phyloP scores from a whole-genome alignment of 2,329 filamentous ascomycete species.

The Diaporthe ilicicola region DNA sequence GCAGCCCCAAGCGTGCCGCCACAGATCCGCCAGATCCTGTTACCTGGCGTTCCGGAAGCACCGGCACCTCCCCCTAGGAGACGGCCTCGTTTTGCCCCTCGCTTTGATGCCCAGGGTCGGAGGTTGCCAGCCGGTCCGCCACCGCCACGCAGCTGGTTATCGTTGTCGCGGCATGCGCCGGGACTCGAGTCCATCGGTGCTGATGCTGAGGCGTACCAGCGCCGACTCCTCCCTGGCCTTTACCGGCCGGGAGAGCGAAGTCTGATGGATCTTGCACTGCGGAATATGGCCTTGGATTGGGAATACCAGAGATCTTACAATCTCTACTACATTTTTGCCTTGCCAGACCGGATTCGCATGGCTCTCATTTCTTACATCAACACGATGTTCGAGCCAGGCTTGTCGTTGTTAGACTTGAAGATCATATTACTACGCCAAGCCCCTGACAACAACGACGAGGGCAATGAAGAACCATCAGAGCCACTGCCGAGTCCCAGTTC shows the following conservation, averaged over 20 bases:
- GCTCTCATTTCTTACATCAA: constrained; percentile 61
- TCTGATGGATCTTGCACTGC: constrained; percentile 60
- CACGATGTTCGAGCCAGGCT: constrained; percentile 52
- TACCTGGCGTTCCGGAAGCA: constrained; percentile 61
- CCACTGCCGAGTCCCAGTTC: constrained; percentile 35
- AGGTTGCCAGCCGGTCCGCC: constrained; percentile 66
- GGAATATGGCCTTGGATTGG: constrained; percentile 63
- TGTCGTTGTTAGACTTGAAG: constrained; percentile 60
- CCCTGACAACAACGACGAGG: constrained; percentile 40
- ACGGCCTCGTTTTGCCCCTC: constrained; percentile 49
- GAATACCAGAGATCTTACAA: constrained; percentile 63
- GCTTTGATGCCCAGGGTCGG: constrained; percentile 57
- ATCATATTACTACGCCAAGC: constrained; percentile 51
- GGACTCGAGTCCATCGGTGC: constrained; percentile 10
- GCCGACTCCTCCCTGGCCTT: constrained; percentile 51
- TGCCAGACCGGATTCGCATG: constrained; percentile 62
- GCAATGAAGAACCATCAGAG: constrained; percentile 34
- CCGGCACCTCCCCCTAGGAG: constrained; percentile 60
- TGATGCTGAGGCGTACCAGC: constrained; percentile 7
- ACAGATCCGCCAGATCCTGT: constrained; percentile 63
- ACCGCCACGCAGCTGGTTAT: constrained; percentile 66
- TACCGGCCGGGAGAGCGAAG: constrained; percentile 55
- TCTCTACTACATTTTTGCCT: constrained; percentile 62
- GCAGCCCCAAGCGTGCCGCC: constrained; percentile 65
- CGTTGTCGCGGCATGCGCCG: constrained; percentile 43